Evolutionary conservation across 176 grass and related monocot species (phyloP).

Genomic region (Avena insularis): DNA sequence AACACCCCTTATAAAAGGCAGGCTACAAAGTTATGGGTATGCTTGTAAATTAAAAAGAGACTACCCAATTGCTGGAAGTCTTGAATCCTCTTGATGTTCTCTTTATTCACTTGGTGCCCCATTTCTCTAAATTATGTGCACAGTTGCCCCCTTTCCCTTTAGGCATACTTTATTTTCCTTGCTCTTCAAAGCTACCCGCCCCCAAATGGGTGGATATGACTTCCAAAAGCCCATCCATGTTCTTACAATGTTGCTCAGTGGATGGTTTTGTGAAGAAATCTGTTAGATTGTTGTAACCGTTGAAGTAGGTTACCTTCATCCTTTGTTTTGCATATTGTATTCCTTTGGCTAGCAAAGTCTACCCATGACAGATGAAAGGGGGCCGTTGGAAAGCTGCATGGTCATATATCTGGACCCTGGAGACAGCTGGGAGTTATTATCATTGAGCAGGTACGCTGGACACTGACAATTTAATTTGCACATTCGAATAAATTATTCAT

Average conservation of each 20-base stretch:
- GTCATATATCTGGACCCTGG: neutral
- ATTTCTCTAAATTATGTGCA: neutral
- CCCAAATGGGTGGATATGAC: neutral
- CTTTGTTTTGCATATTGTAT: neutral
- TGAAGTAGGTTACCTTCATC: neutral
- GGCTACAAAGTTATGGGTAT: neutral
- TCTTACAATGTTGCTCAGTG: neutral
- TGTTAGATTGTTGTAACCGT: neutral
- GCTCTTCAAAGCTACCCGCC: neutral
- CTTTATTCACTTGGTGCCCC: constrained; percentile 28
- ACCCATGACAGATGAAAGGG: constrained; percentile 8
- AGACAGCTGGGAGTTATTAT: constrained; percentile 1
- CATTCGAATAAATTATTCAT: constrained; percentile 12
- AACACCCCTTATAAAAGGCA: neutral
- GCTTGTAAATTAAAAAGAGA: neutral
- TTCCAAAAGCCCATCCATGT: neutral
- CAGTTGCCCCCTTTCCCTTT: neutral
- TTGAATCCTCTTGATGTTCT: neutral
- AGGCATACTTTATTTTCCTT: constrained; percentile 25
- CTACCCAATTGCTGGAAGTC: neutral
- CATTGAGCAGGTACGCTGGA: constrained; percentile 6
- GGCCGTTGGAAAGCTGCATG: neutral
- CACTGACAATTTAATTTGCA: constrained; percentile 12
- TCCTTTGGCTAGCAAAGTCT: constrained; percentile 2
- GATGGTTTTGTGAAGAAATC: neutral